These are phyloP conservation scores for Fusarium sulawesiense DNA, from an alignment of 2,329 filamentous ascomycete genomes.

Conservation along the genomic window DNA sequence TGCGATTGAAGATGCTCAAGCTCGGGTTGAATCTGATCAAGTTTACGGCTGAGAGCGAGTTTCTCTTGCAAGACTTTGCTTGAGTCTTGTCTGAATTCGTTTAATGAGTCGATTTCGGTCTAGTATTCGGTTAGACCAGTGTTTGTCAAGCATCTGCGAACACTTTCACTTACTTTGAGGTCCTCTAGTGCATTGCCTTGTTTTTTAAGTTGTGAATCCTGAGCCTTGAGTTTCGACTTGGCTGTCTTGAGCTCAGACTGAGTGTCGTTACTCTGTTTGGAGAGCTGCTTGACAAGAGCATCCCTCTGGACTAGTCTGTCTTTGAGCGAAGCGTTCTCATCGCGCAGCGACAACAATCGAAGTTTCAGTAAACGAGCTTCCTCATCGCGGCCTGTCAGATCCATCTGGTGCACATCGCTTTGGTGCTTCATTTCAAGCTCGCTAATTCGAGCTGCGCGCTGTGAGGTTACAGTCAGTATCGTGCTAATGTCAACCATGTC, in stretches of 20 bases:
- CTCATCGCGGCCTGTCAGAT: conserved; percentile 79
- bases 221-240: conserved; percentile 56
- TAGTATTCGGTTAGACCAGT: conserved; percentile 50
- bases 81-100: conserved; percentile 74
- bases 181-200: conserved; percentile 62
- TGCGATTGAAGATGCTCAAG: conserved; percentile 67
- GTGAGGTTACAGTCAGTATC: conserved; percentile 33
- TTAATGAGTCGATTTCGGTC: conserved; percentile 78
- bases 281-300: conserved; percentile 64
- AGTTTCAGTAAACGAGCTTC: conserved; percentile 76
- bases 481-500: conserved; percentile 36
- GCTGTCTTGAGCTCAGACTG: conserved; percentile 57
- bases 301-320: conserved; percentile 71
- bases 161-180: conserved; percentile 56
- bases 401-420: conserved; percentile 70
- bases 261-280: conserved; percentile 54
- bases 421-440: conserved; percentile 78
- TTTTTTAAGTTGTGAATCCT: conserved; percentile 61
- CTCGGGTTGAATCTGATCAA: conserved; percentile 65
- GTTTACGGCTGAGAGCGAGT: conserved; percentile 62
- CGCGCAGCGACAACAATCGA: conserved; percentile 75
- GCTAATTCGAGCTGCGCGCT: conserved; percentile 62
- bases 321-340: conserved; percentile 77
- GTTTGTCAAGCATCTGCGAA: accelerated
- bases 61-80: conserved; percentile 74